These are phyloP conservation scores for Limonomyces culmigenus DNA, from an alignment of 1,284 basidiomycete species.

Conservation along the genomic window DNA sequence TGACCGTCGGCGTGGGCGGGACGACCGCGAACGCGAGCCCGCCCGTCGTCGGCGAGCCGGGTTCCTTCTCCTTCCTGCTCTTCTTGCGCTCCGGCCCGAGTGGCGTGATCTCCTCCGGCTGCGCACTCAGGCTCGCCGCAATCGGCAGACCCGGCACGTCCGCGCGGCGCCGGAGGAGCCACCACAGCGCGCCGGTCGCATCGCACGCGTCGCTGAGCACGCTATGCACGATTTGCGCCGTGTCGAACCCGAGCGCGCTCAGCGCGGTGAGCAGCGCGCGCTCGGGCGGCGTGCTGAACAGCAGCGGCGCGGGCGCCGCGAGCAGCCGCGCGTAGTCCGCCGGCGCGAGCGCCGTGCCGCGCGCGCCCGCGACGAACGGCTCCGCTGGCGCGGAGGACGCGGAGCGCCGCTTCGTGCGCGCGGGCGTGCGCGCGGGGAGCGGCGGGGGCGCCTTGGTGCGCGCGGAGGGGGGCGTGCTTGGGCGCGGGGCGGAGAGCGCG, in stretches of 20 bases:
- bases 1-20: conserved; percentile 52
- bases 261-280: conserved; percentile 67
- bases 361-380: conserved; percentile 27
- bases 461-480: conserved; percentile 4
- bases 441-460: conserved; percentile 34
- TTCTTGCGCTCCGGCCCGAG: conserved; percentile 7
- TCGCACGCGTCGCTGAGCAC: conserved; percentile 90
- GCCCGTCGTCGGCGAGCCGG: neutral
- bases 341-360: conserved; percentile 21
- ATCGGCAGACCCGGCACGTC: conserved; percentile 42
- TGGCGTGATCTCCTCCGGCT: conserved; percentile 9
- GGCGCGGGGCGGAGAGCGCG: conserved; percentile 30
- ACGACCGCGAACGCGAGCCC: conserved; percentile 38
- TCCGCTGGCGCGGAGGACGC: conserved; percentile 71
- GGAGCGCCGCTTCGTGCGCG: conserved; percentile 86
- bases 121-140: conserved; percentile 9
- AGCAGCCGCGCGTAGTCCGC: conserved; percentile 65
- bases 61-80: conserved; percentile 6
- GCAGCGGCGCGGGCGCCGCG: conserved; percentile 52
- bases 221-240: conserved; percentile 87
- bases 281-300: conserved; percentile 76
- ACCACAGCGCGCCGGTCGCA: conserved; percentile 84
- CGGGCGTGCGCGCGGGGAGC: conserved; percentile 70
- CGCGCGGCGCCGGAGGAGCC: conserved; percentile 78
- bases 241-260: conserved; percentile 74